Evolutionary conservation across 2,329 filamentous ascomycete species (phyloP).

Genomic region (Dactylellina drechsleri): DNA sequence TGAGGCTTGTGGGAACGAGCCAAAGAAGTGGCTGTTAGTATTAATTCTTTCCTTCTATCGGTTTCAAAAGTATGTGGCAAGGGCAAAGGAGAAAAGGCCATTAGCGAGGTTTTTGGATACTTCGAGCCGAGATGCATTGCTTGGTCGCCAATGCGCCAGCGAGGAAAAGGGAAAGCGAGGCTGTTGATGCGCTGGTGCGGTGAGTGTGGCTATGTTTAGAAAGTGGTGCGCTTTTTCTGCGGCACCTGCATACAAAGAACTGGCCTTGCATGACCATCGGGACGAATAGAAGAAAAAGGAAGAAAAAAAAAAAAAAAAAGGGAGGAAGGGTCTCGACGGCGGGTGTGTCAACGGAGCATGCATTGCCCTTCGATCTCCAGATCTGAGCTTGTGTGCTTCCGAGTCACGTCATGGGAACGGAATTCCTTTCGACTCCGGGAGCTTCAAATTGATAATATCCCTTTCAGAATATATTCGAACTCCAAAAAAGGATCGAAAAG

Average conservation of each 20-base stretch:
- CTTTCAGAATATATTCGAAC: slow-evolving; percentile 10
- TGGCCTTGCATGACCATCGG: slow-evolving; percentile 2
- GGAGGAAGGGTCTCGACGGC: background rate
- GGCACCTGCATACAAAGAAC: slow-evolving; percentile 39
- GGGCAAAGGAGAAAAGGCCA: slow-evolving; percentile 19
- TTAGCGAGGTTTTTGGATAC: slow-evolving; percentile 54
- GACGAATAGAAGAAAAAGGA: slow-evolving; percentile 2
- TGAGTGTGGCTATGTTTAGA: slow-evolving; percentile 53
- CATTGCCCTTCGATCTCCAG: slow-evolving; percentile 36
- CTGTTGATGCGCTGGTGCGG: slow-evolving; percentile 25
- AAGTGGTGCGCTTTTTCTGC: slow-evolving; percentile 42
- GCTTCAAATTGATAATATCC: background rate
- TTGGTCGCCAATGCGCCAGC: slow-evolving; percentile 20
- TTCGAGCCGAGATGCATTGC: slow-evolving; percentile 49
- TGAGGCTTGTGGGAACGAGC: slow-evolving; percentile 62
- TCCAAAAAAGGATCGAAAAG: background rate
- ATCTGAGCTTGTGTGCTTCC: slow-evolving; percentile 22
- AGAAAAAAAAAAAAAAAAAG: background rate
- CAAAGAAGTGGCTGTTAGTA: slow-evolving; percentile 43
- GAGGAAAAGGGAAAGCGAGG: slow-evolving; percentile 22
- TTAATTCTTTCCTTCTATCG: slow-evolving; percentile 7
- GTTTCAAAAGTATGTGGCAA: slow-evolving; percentile 43
- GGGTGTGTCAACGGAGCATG: slow-evolving; percentile 25
- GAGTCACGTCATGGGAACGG: slow-evolving; percentile 41
- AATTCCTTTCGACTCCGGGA: slow-evolving; percentile 27